phyloP scores from a whole-genome alignment of 208 protist genomes.

The Trypanosoma avium region DNA sequence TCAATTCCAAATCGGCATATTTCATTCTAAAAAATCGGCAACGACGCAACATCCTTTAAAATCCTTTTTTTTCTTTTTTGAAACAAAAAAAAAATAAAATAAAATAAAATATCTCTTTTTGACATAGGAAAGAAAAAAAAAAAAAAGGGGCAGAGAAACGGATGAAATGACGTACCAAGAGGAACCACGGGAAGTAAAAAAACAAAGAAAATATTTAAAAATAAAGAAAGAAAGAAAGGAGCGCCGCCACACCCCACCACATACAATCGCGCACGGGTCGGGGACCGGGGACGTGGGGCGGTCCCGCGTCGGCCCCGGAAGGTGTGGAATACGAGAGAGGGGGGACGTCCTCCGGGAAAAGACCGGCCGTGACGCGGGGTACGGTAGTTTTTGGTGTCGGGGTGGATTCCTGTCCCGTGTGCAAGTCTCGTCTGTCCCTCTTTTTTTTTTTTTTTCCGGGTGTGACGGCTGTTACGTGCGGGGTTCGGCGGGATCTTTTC shows the following conservation, averaged over 20 bases:
- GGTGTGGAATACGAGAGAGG: background rate
- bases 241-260: too few relatives aligned
- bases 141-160: too few relatives aligned
- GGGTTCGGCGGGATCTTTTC: background rate
- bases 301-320: background rate
- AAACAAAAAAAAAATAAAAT: constrained; percentile 14
- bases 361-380: too few relatives aligned
- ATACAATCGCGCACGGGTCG: too few relatives aligned
- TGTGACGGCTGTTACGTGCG: too few relatives aligned
- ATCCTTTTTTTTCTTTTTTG: background rate
- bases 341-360: background rate
- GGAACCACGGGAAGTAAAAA: background rate
- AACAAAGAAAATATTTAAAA: background rate
- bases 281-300: too few relatives aligned
- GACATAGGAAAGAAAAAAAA: constrained; percentile 10
- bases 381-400: too few relatives aligned
- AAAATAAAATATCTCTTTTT: constrained; percentile 8
- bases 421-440: background rate
- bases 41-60: constrained; percentile 68
- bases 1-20: constrained; percentile 85
- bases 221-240: background rate
- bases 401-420: background rate
- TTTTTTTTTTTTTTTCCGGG: background rate
- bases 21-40: constrained; percentile 54
- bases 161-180: too few relatives aligned